Evolutionary conservation across 768 basidiomycete genomes (phyloP).

Genomic region (Chlorophyllum brunneum): DNA sequence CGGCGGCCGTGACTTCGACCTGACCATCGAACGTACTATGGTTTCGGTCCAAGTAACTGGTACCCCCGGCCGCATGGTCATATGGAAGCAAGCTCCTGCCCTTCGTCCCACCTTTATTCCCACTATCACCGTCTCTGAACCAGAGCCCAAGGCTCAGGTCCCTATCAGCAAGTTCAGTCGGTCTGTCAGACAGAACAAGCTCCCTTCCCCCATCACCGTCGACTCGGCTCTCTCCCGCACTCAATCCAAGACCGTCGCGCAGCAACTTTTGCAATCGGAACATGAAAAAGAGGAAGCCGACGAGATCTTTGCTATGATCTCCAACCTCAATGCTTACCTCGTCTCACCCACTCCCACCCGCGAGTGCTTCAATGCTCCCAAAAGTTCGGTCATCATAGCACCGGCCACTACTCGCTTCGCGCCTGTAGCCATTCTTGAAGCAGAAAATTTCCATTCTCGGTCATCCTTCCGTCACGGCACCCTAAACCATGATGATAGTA

Average conservation of each 20-base stretch:
- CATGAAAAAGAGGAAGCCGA: conserved; percentile 28
- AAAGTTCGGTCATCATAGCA: conserved; percentile 7
- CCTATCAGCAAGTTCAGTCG: conserved; percentile 27
- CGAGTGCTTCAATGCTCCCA: conserved; percentile 21
- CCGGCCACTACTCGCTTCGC: conserved; percentile 16
- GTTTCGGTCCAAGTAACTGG: conserved; percentile 27
- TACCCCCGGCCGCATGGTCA: conserved; percentile 9
- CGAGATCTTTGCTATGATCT: conserved; percentile 34
- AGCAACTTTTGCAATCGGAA: conserved; percentile 29
- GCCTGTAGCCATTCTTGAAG: conserved; percentile 16
- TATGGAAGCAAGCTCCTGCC: conserved; percentile 25
- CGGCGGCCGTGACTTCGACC: conserved; percentile 30
- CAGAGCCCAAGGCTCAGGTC: conserved; percentile 17
- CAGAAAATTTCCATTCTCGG: conserved; percentile 1
- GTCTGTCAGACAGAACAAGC: conserved; percentile 11
- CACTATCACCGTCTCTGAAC: conserved; percentile 15
- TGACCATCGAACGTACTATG: conserved; percentile 26
- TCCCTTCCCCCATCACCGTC: conserved; percentile 19
- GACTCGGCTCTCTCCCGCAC: conserved; percentile 18
- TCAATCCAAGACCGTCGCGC: conserved; percentile 27
- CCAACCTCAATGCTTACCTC: conserved; percentile 21
- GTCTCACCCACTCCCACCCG: conserved; percentile 33
- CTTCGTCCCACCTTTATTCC: conserved; percentile 20
- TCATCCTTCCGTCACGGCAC: conserved; percentile 16
- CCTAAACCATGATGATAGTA: conserved; percentile 1